A percentile compares a stretch with the other conserved stretches of the same genome.
Evolutionary conservation across 2,329 filamentous ascomycete genomes (phyloP).

Genomic region (Neocatenulostroma microsporum): DNA sequence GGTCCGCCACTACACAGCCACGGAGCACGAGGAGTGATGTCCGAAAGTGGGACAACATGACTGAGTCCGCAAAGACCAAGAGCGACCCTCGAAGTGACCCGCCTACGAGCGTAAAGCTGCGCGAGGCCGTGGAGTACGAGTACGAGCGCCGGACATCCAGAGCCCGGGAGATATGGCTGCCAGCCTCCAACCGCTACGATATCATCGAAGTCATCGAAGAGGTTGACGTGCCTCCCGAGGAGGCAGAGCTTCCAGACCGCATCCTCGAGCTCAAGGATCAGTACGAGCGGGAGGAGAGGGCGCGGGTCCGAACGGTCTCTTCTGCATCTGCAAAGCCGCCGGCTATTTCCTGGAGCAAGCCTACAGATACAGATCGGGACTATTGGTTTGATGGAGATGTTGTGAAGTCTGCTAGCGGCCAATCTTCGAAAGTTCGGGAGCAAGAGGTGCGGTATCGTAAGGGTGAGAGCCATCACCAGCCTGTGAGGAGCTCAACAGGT

Average conservation of each 20-base stretch:
- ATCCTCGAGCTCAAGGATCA: constrained; percentile 1
- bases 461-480: background rate
- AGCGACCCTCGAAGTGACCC: constrained; percentile 1
- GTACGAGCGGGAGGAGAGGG: background rate
- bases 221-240: constrained; percentile 5
- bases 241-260: background rate
- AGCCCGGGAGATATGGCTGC: constrained; percentile 1
- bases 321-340: background rate
- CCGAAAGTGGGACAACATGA: background rate
- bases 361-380: constrained; percentile 1
- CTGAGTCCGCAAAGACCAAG: background rate
- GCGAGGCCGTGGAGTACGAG: constrained; percentile 3
- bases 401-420: constrained; percentile 3
- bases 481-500: background rate
- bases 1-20: background rate
- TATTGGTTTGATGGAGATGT: constrained; percentile 2
- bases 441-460: background rate
- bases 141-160: background rate
- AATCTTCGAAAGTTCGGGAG: constrained; percentile 1
- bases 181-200: background rate
- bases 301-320: background rate
- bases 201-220: constrained; percentile 10
- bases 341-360: background rate
- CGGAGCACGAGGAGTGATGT: background rate
- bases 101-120: constrained; percentile 4